Percentiles rank a stretch among this genome's conserved stretches.
Evolutionary conservation across 805 yeast genomes (phyloP).

Genomic region (Yarrowia divulgata): DNA sequence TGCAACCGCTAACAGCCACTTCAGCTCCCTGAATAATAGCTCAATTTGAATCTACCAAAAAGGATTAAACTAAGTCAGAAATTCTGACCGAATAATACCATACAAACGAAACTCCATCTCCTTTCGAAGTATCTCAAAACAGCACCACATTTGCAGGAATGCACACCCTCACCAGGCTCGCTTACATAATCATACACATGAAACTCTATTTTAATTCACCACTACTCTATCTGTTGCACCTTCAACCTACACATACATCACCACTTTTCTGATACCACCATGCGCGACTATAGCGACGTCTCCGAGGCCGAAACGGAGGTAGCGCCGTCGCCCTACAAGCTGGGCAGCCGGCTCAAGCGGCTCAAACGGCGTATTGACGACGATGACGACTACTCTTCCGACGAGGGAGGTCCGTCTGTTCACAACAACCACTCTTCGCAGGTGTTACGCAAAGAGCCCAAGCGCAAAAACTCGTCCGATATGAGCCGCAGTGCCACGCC

Average conservation of each 20-base stretch:
- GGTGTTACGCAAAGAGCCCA: conserved; percentile 42
- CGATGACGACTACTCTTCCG: conserved; percentile 36
- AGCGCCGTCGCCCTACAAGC: conserved; percentile 37
- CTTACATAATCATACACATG: not conserved
- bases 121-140: no score
- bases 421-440: conserved; percentile 21
- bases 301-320: conserved; percentile 40
- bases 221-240: conserved; percentile 8
- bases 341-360: conserved; percentile 33
- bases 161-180: not conserved
- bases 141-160: no score
- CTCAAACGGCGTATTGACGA: conserved; percentile 37
- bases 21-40: no score
- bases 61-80: no score
- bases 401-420: not conserved
- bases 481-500: conserved; percentile 31
- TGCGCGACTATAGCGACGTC: conserved; percentile 39
- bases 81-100: no score
- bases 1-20: no score
- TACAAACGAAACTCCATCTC: no score
- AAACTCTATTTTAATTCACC: conserved; percentile 20
- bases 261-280: conserved; percentile 12
- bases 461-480: conserved; percentile 36
- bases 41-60: no score
- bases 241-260: conserved; percentile 1